These are phyloP conservation scores for Triadica sebifera DNA, from an alignment of 345 rosid species.

Conservation along the genomic window DNA sequence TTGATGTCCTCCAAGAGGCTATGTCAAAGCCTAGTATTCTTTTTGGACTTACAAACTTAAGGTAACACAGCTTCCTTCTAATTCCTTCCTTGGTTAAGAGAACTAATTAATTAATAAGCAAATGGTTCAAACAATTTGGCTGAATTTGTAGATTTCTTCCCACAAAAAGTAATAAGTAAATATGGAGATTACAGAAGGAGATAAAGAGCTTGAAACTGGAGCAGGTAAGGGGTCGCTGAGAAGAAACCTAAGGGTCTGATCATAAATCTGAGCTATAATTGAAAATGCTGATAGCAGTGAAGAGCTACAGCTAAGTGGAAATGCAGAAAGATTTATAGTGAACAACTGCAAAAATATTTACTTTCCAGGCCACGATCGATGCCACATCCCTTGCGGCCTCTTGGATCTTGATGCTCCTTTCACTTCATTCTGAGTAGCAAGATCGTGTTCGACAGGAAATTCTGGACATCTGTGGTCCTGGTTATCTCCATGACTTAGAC, in stretches of 20 bases:
- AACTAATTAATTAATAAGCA: too few species aligned
- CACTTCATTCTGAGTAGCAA: slow-evolving; percentile 37
- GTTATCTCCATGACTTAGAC: slow-evolving; percentile 9
- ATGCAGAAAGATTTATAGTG: slow-evolving; percentile 18
- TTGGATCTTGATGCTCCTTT: slow-evolving; percentile 40
- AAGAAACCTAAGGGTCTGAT: slow-evolving; percentile 8
- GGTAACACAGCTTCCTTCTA: not conserved
- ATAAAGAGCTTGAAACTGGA: slow-evolving; percentile 20
- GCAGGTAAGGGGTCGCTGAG: slow-evolving; percentile 21
- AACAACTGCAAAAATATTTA: slow-evolving; percentile 41
- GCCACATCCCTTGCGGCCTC: slow-evolving; percentile 31
- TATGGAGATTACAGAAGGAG: slow-evolving; percentile 26
- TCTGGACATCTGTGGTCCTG: slow-evolving; percentile 7
- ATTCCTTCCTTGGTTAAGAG: too few species aligned
- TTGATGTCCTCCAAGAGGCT: slow-evolving; percentile 21
- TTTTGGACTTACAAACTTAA: slow-evolving; percentile 17
- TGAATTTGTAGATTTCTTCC: slow-evolving; percentile 16
- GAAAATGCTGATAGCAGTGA: slow-evolving; percentile 14
- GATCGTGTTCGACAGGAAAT: slow-evolving; percentile 31
- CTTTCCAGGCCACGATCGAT: slow-evolving; percentile 40
- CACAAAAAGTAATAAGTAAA: slow-evolving; percentile 21
- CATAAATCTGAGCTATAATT: slow-evolving; percentile 11
- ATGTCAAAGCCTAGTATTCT: slow-evolving; percentile 23
- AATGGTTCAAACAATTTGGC: too few species aligned
- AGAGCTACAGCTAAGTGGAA: not conserved